These are phyloP conservation scores for Pichia sp. DNA, from an alignment of 1,139 yeast genomes.

Conservation along the genomic window DNA sequence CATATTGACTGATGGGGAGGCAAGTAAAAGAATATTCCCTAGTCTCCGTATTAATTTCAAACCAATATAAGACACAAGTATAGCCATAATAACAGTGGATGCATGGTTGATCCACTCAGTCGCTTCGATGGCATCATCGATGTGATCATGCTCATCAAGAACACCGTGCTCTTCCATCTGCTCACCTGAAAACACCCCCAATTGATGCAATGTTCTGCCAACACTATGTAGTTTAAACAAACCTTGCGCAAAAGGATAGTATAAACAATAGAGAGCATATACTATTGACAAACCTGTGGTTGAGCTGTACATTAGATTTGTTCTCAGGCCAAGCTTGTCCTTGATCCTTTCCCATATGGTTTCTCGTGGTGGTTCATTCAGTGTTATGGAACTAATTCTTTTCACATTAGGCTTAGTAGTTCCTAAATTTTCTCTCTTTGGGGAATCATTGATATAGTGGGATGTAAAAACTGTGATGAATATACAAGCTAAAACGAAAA, in stretches of 20 bases:
- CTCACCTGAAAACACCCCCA: slow-evolving; percentile 2
- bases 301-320: slow-evolving; percentile 42
- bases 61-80: slow-evolving; percentile 44
- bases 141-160: slow-evolving; percentile 6
- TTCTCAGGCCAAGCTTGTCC: slow-evolving; percentile 16
- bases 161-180: not conserved
- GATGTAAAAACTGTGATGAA: slow-evolving; percentile 20
- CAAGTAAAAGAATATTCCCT: slow-evolving; percentile 46
- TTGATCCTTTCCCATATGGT: slow-evolving; percentile 7
- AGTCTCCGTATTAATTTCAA: slow-evolving; percentile 46
- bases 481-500: slow-evolving; percentile 25
- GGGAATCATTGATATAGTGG: slow-evolving; percentile 3
- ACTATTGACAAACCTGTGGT: slow-evolving; percentile 56
- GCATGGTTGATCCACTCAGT: slow-evolving; percentile 34
- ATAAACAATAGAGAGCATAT: slow-evolving; percentile 37
- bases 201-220: not conserved
- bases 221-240: slow-evolving; percentile 3
- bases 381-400: slow-evolving; percentile 25
- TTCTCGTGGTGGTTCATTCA: slow-evolving; percentile 20
- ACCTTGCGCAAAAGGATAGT: slow-evolving; percentile 23
- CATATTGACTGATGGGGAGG: slow-evolving; percentile 36
- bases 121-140: slow-evolving; percentile 6
- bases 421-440: slow-evolving; percentile 12
- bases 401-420: slow-evolving; percentile 15
- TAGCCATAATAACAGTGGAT: slow-evolving; percentile 45